These are phyloP conservation scores for Tylopilus sp. DNA, from an alignment of 768 basidiomycete genomes.

Conservation along the genomic window DNA sequence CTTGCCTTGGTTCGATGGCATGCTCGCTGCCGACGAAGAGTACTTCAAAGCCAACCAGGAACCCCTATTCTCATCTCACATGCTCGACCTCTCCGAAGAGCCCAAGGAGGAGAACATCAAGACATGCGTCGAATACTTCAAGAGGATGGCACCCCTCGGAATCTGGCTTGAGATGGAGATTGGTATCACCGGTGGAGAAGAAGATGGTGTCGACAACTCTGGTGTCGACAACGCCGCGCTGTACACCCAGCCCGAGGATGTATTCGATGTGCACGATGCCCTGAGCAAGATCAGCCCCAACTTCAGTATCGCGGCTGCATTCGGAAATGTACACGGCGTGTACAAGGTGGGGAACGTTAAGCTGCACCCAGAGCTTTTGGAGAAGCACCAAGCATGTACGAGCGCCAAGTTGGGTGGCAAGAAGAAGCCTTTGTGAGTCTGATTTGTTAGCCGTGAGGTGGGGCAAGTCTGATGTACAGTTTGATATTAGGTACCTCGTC, in stretches of 20 bases:
- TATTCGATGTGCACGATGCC: slow-evolving; percentile 88
- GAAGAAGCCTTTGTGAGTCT: slow-evolving; percentile 76
- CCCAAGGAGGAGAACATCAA: slow-evolving; percentile 92
- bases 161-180: slow-evolving; percentile 99
- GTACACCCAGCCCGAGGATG: slow-evolving; percentile 97
- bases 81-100: slow-evolving; percentile 96
- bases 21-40: slow-evolving; percentile 94
- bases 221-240: slow-evolving; percentile 88
- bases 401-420: slow-evolving; percentile 62
- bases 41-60: slow-evolving; percentile 89
- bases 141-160: slow-evolving; percentile 88
- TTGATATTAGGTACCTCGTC: slow-evolving; percentile 75
- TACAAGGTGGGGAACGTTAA: slow-evolving; percentile 99
- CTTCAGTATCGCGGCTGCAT: slow-evolving; percentile 97
- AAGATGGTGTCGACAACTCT: slow-evolving; percentile 99
- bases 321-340: slow-evolving; percentile 98
- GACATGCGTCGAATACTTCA: slow-evolving; percentile 91
- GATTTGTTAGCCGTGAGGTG: background rate
- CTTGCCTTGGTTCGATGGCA: slow-evolving; percentile 98
- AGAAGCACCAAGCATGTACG: slow-evolving; percentile 83
- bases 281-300: slow-evolving; percentile 81
- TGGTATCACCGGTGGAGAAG: slow-evolving; percentile 99
- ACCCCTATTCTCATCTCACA: slow-evolving; percentile 93
- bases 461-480: background rate
- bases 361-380: slow-evolving; percentile 86